These are phyloP conservation scores for Kuraishia piskuri DNA, from an alignment of 805 yeast genomes.

Conservation along the genomic window DNA sequence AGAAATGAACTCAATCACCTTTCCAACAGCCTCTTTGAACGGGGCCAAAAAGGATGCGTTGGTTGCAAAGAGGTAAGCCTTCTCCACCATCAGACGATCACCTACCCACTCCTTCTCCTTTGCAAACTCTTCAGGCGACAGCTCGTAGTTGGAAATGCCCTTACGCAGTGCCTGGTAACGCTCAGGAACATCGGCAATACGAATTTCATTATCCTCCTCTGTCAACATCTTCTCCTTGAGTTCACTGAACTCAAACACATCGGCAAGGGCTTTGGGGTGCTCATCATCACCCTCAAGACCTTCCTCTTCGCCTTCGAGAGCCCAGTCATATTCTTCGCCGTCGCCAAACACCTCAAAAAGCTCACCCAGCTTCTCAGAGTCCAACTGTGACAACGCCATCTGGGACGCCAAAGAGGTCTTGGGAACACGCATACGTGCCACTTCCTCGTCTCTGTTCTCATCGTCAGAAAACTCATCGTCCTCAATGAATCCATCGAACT, in stretches of 20 bases:
- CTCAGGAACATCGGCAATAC: conserved; percentile 87
- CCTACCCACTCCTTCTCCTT: conserved; percentile 78
- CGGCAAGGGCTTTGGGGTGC: conserved; percentile 56
- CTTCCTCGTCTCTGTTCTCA: conserved; percentile 44
- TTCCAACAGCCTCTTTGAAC: conserved; percentile 62
- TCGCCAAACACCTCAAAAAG: conserved; percentile 94
- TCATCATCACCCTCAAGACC: conserved; percentile 32
- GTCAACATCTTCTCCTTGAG: conserved; percentile 86
- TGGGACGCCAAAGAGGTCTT: conserved; percentile 11
- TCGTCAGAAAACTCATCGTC: conserved; percentile 94
- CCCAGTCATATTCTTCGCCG: conserved; percentile 98
- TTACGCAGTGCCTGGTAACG: conserved; percentile 75
- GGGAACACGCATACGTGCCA: conserved; percentile 26
- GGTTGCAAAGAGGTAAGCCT: conserved; percentile 31
- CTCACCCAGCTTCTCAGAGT: conserved; percentile 87
- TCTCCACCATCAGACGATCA: conserved; percentile 51
- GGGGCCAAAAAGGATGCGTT: conserved; percentile 29
- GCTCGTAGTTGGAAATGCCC: conserved; percentile 56
- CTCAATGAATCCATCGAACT: conserved; percentile 94
- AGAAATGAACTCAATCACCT: conserved; percentile 61
- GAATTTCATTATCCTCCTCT: conserved; percentile 80
- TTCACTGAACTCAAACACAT: conserved; percentile 92
- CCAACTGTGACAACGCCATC: conserved; percentile 39
- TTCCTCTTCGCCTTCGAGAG: conserved; percentile 77
- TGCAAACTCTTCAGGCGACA: conserved; percentile 59